phyloP scores from a whole-genome alignment of 2,329 filamentous ascomycete species.

The Xylaria sp. region DNA sequence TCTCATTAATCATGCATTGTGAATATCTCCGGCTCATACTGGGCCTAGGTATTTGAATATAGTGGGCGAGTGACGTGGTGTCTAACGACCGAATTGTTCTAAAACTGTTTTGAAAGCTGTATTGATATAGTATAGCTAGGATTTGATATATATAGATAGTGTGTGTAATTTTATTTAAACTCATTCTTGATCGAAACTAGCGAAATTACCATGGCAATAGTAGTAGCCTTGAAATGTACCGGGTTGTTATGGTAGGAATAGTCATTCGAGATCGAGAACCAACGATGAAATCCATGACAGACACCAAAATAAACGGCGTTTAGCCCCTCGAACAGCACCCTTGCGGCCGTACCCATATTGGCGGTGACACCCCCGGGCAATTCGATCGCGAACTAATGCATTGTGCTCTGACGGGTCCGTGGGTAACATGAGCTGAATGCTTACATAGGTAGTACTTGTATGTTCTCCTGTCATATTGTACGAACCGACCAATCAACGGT shows the following conservation, averaged over 20 bases:
- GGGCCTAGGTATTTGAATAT: neutral
- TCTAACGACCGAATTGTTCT: neutral
- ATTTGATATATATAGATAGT: too few species aligned
- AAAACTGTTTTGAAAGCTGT: neutral
- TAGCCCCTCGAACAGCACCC: neutral
- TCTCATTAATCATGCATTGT: neutral
- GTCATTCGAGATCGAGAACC: neutral
- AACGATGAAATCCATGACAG: too few species aligned
- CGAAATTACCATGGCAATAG: neutral
- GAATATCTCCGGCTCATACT: too few species aligned
- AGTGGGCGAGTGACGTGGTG: neutral
- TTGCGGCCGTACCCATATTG: neutral
- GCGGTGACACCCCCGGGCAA: neutral
- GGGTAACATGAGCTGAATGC: neutral
- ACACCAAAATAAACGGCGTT: too few species aligned
- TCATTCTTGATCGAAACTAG: neutral
- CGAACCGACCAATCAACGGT: slow-evolving; percentile 19
- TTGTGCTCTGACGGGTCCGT: too few species aligned
- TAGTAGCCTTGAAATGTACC: too few species aligned
- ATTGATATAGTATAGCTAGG: neutral
- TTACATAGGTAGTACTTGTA: too few species aligned
- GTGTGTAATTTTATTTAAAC: neutral
- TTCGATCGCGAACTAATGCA: too few species aligned
- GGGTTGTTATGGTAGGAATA: neutral
- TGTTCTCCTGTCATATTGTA: slow-evolving; percentile 6